Evolutionary conservation across 441 rosid species (phyloP), one percentile per base, ranked within the genome.

Genomic region (Gossypium gossypioides): DNA sequence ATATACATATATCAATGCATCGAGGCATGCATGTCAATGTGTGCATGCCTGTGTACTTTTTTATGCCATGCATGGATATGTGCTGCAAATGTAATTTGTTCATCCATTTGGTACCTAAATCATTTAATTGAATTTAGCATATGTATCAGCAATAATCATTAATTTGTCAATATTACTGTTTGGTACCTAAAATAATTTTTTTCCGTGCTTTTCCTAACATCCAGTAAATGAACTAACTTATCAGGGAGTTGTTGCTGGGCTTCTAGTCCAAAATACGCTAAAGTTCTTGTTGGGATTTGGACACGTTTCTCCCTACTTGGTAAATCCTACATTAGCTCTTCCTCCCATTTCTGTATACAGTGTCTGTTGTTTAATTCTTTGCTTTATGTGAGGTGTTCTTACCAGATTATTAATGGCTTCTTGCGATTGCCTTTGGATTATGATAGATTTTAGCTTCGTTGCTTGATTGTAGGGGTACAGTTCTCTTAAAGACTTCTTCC

Each of bases 211-310:
- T 16, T 69, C 74, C 16, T 73, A 18, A 73, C 68, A 69, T 73
- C 24, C 32, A 48, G 5, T 67, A 46, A 69, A 15, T 75, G 16
- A 57, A 57, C 71, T 81, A 54, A 72, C 60, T 77, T 74, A 77
- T 71, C 88, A 91, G 97, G 99, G 98, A 78, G 99, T 95, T 83
- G 89, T 95, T 83, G 97, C 98, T 0, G 99, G 99, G 56, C 96
- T 95, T 69, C 83, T 95, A 75, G 95, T 95, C 74, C 98, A 92
- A 78, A 95, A 88, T 75, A 86, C 99, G 7, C 90, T 95, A 42
- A 91, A 95, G 83, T 88, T 86, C 77, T 78, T 95, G 74, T 86
- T 95, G 73, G 85, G 83, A 32, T 95, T 95, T 82, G 99, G 99
- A 69, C 81, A 86, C 15, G 97, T 92, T 59, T 89, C 99, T 52